Evolutionary conservation across 345 rosid species (phyloP), one percentile per base, ranked within the genome.

Genomic region (Lumnitzera racemosa): DNA sequence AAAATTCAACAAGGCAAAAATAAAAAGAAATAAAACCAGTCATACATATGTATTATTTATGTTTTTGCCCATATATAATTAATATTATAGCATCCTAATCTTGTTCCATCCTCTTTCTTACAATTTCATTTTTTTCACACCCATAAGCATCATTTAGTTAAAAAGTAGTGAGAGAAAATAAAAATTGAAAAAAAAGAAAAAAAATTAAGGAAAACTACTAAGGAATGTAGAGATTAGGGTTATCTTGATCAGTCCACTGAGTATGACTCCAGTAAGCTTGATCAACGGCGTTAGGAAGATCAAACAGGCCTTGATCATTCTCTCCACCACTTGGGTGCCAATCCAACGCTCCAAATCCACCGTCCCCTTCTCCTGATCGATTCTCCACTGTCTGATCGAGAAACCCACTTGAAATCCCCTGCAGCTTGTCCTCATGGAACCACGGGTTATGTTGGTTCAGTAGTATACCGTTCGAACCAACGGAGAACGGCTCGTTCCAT

Each of bases 201-300:
- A 36, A 36, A 36, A 4, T 0, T 0, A 0, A 36, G 10, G 7
- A 36, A 36, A 9, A 36, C 5, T 4, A 36, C 43, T 36, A 36
- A 36, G 43, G 43, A 36, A 36, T 6, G 11, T 36, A 36, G 43
- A 36, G 43, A 36, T 36, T 36, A 36, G 43, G 0, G 43, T 36
- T 36, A 36, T 36, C 43, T 36, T 36, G 43, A 72, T 81, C 90
- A 24, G 56, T 61, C 95, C 96, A 92, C 64, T 82, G 98, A 71
- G 70, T 75, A 62, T 83, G 91, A 76, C 78, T 74, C 98, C 98
- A 92, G 85, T 85, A 89, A 4, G 82, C 71, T 59, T 85, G 92
- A 85, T 89, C 98, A 73, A 72, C 86, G 62, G 74, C 24, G 73
- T 27, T 73, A 5, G 92, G 78, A 49, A 91, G 80, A 83, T 89